These are phyloP conservation scores for Rhizophora apiculata DNA, from an alignment of 345 rosid species.

Conservation along the genomic window DNA sequence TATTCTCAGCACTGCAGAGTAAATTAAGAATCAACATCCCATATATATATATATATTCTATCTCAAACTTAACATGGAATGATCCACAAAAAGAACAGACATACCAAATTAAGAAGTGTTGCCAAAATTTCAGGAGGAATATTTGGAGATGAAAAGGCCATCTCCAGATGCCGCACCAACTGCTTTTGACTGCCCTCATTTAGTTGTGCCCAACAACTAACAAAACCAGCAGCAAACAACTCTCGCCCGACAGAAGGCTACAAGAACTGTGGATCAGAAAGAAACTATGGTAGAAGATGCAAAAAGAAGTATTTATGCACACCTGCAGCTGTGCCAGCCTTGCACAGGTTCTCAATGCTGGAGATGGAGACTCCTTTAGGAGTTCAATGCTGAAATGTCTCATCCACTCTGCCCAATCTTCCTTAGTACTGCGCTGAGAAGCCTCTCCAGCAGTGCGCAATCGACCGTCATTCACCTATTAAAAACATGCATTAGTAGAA, in stretches of 20 bases:
- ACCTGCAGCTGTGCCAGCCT: conserved; percentile 98
- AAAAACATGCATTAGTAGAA: background rate
- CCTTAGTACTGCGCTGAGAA: conserved; percentile 97
- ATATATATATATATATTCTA: too few relatives aligned
- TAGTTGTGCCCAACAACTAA: conserved; percentile 97
- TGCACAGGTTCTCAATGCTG: conserved; percentile 95
- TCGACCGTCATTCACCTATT: conserved; percentile 82
- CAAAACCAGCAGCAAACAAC: conserved; percentile 99
- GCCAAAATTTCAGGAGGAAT: conserved; percentile 99
- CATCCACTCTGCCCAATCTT: conserved; percentile 99
- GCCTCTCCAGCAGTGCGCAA: conserved; percentile 97
- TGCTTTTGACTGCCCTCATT: conserved; percentile 85
- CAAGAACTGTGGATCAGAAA: conserved; percentile 34
- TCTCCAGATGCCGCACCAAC: conserved; percentile 88
- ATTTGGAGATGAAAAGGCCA: conserved; percentile 97
- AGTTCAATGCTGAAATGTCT: conserved; percentile 99
- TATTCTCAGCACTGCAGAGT: background rate
- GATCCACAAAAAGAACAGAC: conserved; percentile 3
- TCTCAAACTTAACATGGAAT: background rate
- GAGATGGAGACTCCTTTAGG: conserved; percentile 96
- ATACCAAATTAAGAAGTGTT: conserved; percentile 87
- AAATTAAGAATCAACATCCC: background rate
- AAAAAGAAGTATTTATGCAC: conserved; percentile 17
- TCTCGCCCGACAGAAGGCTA: conserved; percentile 98
- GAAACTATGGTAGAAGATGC: conserved; percentile 14